phyloP scores from a whole-genome alignment of 305 asterid genomes.

The Fraxinus dipetala region DNA sequence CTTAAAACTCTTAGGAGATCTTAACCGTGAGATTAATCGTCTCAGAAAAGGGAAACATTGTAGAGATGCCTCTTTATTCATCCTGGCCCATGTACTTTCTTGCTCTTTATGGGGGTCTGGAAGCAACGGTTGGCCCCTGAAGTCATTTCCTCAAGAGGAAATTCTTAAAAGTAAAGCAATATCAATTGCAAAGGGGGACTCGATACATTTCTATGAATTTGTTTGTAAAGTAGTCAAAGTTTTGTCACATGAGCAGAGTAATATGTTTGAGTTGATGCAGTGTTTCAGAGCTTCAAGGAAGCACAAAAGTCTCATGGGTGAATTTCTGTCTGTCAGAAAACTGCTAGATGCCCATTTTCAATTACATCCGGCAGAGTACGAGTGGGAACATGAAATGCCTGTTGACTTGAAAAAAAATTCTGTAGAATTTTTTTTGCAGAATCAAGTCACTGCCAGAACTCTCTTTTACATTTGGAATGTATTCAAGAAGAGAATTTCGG shows the following conservation, averaged over 20 bases:
- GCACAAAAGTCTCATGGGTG: slow-evolving; percentile 22
- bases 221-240: slow-evolving; percentile 32
- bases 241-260: slow-evolving; percentile 35
- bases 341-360: slow-evolving; percentile 49
- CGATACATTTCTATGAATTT: slow-evolving; percentile 33
- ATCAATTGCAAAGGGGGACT: slow-evolving; percentile 31
- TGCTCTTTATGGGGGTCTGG: slow-evolving; percentile 50
- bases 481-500: slow-evolving; percentile 32
- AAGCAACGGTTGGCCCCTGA: slow-evolving; percentile 52
- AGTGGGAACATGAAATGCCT: slow-evolving; percentile 32
- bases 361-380: slow-evolving; percentile 27
- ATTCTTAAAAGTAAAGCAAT: slow-evolving; percentile 38
- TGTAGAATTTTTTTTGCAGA: slow-evolving; percentile 26
- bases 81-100: slow-evolving; percentile 35
- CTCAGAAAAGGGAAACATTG: slow-evolving; percentile 38
- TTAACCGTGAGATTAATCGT: slow-evolving; percentile 44
- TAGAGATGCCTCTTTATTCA: slow-evolving; percentile 33
- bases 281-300: slow-evolving; percentile 29
- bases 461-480: slow-evolving; percentile 51
- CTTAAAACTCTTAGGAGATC: slow-evolving; percentile 43
- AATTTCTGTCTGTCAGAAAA: slow-evolving; percentile 39
- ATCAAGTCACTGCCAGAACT: slow-evolving; percentile 38
- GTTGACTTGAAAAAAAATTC: slow-evolving; percentile 19
- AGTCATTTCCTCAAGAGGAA: slow-evolving; percentile 39
- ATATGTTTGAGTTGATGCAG: slow-evolving; percentile 34